phyloP scores from a whole-genome alignment of 768 basidiomycete genomes.

The Boletellus sp. region DNA sequence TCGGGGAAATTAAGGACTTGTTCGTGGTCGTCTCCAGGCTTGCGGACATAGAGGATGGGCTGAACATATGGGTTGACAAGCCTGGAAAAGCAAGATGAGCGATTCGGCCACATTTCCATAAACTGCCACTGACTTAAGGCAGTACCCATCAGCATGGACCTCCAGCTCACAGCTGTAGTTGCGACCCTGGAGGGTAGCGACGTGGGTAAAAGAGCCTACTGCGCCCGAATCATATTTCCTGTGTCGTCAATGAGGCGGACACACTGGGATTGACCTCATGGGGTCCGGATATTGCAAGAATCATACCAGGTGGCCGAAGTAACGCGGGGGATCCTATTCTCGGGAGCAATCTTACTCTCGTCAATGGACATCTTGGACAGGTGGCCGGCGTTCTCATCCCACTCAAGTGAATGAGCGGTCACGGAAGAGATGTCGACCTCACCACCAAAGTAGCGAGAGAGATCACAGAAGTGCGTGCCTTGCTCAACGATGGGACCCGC shows the following conservation, averaged over 20 bases:
- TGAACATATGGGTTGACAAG: conserved; percentile 92
- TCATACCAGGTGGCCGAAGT: conserved; percentile 86
- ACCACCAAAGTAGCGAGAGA: conserved; percentile 96
- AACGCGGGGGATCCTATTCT: conserved; percentile 90
- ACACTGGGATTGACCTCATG: conserved; percentile 12
- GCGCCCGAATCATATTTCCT: conserved; percentile 97
- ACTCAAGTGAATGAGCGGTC: conserved; percentile 84
- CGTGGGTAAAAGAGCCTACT: conserved; percentile 87
- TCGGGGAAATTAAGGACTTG: conserved; percentile 68
- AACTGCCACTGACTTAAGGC: conserved; percentile 55
- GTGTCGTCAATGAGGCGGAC: conserved; percentile 17
- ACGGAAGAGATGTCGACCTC: conserved; percentile 85
- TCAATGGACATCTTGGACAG: conserved; percentile 81
- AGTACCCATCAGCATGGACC: conserved; percentile 91
- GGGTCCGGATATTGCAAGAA: conserved; percentile 20
- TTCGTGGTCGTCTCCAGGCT: conserved; percentile 76
- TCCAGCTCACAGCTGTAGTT: conserved; percentile 95
- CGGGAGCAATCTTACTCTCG: conserved; percentile 77
- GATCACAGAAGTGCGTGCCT: conserved; percentile 96
- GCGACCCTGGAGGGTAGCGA: conserved; percentile 86
- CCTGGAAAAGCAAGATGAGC: conserved; percentile 37
- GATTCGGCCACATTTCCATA: conserved; percentile 7
- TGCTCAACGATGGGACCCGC: conserved; percentile 85
- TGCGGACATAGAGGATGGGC: conserved; percentile 83
- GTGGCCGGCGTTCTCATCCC: conserved; percentile 84